Evolutionary conservation across 2,329 filamentous ascomycete genomes (phyloP).

Genomic region (Penicillium sp.): DNA sequence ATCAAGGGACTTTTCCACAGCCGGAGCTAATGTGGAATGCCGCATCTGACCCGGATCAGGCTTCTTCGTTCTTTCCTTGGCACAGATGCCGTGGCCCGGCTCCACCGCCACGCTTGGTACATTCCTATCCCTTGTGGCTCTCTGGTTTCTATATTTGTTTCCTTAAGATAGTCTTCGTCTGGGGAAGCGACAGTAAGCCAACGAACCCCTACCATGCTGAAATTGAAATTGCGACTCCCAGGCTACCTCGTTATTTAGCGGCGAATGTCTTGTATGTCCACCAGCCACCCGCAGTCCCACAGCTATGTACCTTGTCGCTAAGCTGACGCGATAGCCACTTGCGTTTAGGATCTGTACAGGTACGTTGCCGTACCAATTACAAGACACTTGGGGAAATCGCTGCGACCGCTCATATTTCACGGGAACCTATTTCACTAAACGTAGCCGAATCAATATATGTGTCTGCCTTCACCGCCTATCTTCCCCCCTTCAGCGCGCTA

Average conservation of each 20-base stretch:
- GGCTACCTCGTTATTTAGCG: background rate
- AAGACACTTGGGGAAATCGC: background rate
- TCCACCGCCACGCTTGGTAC: background rate
- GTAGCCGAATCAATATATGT: background rate
- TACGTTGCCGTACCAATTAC: background rate
- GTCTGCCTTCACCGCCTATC: background rate
- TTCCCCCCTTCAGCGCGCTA: too few species aligned
- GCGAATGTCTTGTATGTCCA: background rate
- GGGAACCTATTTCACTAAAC: background rate
- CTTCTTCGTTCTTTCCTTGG: constrained; percentile 16
- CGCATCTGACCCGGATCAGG: constrained; percentile 3
- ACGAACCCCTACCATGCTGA: background rate
- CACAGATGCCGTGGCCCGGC: constrained; percentile 1
- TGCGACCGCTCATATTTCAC: background rate
- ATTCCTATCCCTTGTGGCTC: background rate
- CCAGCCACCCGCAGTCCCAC: background rate
- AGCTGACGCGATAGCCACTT: background rate
- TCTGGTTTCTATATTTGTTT: constrained; percentile 8
- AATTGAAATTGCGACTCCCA: too few species aligned
- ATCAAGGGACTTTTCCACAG: background rate
- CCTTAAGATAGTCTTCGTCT: constrained; percentile 5
- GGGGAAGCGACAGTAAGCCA: background rate
- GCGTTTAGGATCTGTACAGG: background rate
- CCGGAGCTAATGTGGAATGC: background rate
- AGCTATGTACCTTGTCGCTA: background rate